Evolutionary conservation across 306 rosid species (phyloP).

Genomic region (Casuarina cunninghamiana): DNA sequence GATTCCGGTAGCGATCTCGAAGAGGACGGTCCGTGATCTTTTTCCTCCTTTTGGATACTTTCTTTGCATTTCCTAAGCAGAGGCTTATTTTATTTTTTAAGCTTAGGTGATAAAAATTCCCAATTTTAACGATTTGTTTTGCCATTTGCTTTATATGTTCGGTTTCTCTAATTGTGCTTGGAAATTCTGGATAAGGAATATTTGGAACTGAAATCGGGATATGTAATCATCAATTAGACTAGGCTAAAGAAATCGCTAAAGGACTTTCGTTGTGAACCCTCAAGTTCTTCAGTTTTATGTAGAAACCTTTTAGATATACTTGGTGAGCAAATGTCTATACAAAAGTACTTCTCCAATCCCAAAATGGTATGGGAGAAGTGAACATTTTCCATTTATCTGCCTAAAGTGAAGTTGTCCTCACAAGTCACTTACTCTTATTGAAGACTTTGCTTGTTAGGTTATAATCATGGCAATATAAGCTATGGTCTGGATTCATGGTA

Average conservation of each 20-base stretch:
- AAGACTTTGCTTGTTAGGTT: background rate
- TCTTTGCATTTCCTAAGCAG: background rate
- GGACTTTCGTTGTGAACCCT: background rate
- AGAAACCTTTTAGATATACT: background rate
- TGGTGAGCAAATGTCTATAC: background rate
- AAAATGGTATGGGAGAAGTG: background rate
- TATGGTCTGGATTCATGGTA: no score
- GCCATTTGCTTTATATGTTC: background rate
- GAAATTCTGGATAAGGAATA: background rate
- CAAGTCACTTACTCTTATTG: background rate
- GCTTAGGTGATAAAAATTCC: background rate
- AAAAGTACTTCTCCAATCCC: background rate
- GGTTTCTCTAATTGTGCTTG: background rate
- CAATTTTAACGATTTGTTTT: background rate
- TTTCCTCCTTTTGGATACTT: background rate
- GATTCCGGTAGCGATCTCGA: slow-evolving; percentile 81
- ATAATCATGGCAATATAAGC: no score
- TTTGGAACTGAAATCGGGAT: background rate
- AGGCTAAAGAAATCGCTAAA: background rate
- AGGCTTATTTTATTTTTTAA: background rate
- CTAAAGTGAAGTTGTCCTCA: background rate
- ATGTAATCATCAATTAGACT: background rate
- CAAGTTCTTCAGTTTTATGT: no score
- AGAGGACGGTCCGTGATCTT: slow-evolving; percentile 69
- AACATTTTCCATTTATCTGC: background rate